Evolutionary conservation across 352 stramenopile genomes (phyloP), one percentile per base, ranked within the genome.

Genomic region (Globisporangium canariense): DNA sequence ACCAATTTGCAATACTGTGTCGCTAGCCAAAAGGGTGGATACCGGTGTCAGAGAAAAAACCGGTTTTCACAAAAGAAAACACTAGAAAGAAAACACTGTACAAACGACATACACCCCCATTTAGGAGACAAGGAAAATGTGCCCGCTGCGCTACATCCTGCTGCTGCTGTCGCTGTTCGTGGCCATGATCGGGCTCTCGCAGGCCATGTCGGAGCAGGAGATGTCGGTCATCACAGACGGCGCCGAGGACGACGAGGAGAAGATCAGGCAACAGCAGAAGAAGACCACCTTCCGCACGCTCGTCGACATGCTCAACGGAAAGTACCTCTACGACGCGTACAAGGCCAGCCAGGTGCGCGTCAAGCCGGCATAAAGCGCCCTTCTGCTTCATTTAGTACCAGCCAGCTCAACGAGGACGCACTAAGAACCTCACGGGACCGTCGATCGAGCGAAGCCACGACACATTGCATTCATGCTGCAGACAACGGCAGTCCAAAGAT

Each of bases 271-370:
- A 67, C 61, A 71, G 36, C 55, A 80, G 62, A 66, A 69, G 58
- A 71, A 83, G 74, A 86, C 84, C 50, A 77, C 69, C 7, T 70
- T 93, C 55, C 83, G 84, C 67, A 93, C 83, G 71, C 71, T 95
- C 51, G 56, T 93, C 16, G 84, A 94, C 68, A 95, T 95, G 87
- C 85, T 95, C 68, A 93, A 90, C 60, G 87, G 87, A 64, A 87
- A 89, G 58, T 95, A 95, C 68, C 69, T 95, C n/a, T 90, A 93
- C 71, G 79, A 95, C 70, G 83, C 85, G 9, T 95, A 76, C 70
- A 86, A 91, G 66, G 50, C 77, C 58, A 89, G 76, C 58, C 78
- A 82, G 38, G 46, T 75, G 65, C 72, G 74, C 22, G 76, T 92
- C 62, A 90, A 92, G 66, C 71, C 75, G 7, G 74, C 75, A 11